Evolutionary conservation across 1,284 basidiomycete species (phyloP), one percentile per base, ranked within the genome.

Genomic region (Austroboletus niveus): DNA sequence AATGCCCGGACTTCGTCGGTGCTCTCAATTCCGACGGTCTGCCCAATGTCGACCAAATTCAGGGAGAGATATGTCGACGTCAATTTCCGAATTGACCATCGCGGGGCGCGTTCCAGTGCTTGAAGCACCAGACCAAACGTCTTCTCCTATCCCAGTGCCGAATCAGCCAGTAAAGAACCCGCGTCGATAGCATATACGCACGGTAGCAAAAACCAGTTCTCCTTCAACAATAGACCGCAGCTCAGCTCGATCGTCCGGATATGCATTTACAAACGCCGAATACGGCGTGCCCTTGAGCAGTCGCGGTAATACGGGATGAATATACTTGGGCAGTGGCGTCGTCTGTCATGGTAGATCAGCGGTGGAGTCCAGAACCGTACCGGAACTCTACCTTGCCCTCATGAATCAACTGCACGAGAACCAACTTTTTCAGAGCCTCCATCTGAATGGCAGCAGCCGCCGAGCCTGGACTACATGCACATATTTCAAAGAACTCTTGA

Each of bases 341-440:
- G 75, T 75, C 82, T 88, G 56, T 48, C 42, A 15, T 42, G 9
- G 2, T 20, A n/a, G 41, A 10, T 68, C 42, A 57, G 51, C 6
- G 5, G 15, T 17, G 32, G 24, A 35, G 4, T 3, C n/a, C 15
- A 7, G 14, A 15, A 2, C 8, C 29, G 12, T 3, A 11, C 5
- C 36, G 36, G 3, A 7, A 1, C 52, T 72, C 31, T 31, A 86
- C 85, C 73, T 83, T 82, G 35, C 90, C 92, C 53, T 82, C 76
- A 14, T 78, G 71, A 46, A 94, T 85, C 27, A 94, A 69, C 61
- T 92, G 89, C 8, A 91, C 78, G 6, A 94, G 73, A 8, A 81
- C 70, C 38, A 91, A 71, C 70, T 93, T 92, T 75, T 94, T 94
- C 63, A 87, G 75, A 0, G 92, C 92, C 60, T 94, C 92, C 59